A percentile compares a stretch with the other conserved stretches of the same genome.
These are phyloP conservation scores for Petunia secreta DNA, from an alignment of 257 asterid species.

Conservation along the genomic window DNA sequence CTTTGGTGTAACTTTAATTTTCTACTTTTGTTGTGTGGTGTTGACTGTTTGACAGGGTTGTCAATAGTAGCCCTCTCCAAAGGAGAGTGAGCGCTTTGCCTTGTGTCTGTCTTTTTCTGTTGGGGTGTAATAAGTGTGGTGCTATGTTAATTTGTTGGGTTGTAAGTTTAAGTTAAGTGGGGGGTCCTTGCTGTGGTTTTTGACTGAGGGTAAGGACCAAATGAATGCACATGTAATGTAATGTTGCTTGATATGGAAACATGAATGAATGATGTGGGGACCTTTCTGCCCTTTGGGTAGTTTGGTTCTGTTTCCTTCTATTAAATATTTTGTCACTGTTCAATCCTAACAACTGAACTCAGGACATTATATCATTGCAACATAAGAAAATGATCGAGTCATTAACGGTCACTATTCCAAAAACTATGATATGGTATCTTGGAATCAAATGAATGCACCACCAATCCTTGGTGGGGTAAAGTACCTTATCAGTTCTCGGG, in stretches of 20 bases:
- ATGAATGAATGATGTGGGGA: constrained; percentile 32
- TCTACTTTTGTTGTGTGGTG: constrained; percentile 23
- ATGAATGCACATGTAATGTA: constrained; percentile 24
- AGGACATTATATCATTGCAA: background rate
- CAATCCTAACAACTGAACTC: background rate
- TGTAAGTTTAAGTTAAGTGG: constrained; percentile 25
- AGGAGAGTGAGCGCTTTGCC: constrained; percentile 89
- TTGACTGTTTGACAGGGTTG: constrained; percentile 17
- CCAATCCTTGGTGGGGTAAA: too few species aligned
- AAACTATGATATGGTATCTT: background rate
- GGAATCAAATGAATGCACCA: background rate
- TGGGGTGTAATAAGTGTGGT: background rate
- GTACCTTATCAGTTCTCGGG: too few species aligned
- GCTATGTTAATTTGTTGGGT: constrained; percentile 10
- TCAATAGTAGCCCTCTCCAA: constrained; percentile 77
- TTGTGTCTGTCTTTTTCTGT: background rate
- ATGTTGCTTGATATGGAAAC: constrained; percentile 21
- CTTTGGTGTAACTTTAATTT: too few species aligned
- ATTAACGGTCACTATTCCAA: background rate
- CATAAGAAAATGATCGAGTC: background rate
- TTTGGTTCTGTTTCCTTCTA: constrained; percentile 9
- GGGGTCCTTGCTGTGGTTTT: background rate
- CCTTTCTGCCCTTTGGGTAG: constrained; percentile 3
- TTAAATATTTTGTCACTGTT: constrained; percentile 11
- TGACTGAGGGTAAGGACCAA: constrained; percentile 13